Conservation (phyloP, 495 filamentous ascomycete genomes). For the Hyaloscypha variabilis region DNA sequence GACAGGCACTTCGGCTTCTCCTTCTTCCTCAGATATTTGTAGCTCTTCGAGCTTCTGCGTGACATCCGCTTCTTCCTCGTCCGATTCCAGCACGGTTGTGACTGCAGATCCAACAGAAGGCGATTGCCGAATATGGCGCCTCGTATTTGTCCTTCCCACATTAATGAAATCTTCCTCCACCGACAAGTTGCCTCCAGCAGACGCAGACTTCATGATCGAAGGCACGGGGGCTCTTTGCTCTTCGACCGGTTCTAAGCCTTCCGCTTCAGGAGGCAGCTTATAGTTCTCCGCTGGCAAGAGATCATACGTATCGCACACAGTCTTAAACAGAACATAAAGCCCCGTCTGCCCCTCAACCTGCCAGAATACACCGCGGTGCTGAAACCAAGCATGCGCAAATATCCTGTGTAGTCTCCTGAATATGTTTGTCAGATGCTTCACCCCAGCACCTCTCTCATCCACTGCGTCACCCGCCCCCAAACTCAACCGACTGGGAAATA, state of each 20-base stretch:
- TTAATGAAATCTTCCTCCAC: constrained; percentile 46
- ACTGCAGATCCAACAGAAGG: constrained; percentile 77
- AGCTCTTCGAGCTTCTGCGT: constrained; percentile 32
- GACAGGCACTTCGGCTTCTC: constrained; percentile 29
- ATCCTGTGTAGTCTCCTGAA: constrained; percentile 93
- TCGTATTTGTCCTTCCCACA: constrained; percentile 61
- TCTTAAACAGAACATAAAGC: constrained; percentile 95
- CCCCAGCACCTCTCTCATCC: constrained; percentile 64
- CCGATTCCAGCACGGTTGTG: constrained; percentile 69
- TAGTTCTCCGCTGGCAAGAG: constrained; percentile 93
- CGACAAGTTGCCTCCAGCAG: background rate
- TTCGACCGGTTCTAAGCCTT: constrained; percentile 62
- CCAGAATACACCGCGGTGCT: constrained; percentile 95
- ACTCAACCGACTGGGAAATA: constrained; percentile 87
- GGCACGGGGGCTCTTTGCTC: constrained; percentile 28
- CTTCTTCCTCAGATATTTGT: constrained; percentile 31
- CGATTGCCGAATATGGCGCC: constrained; percentile 70
- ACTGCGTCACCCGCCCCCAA: constrained; percentile 54
- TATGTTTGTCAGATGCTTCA: constrained; percentile 89
- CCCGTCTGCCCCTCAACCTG: constrained; percentile 86
- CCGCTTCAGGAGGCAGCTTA: constrained; percentile 90
- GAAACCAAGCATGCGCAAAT: constrained; percentile 98
- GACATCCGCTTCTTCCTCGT: constrained; percentile 61
- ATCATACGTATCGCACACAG: constrained; percentile 86
- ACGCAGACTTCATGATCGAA: constrained; percentile 37